A percentile compares a stretch with the other conserved stretches of the same genome.
These are phyloP conservation scores for Citropsis articulata DNA, from an alignment of 345 rosid species.

Conservation along the genomic window DNA sequence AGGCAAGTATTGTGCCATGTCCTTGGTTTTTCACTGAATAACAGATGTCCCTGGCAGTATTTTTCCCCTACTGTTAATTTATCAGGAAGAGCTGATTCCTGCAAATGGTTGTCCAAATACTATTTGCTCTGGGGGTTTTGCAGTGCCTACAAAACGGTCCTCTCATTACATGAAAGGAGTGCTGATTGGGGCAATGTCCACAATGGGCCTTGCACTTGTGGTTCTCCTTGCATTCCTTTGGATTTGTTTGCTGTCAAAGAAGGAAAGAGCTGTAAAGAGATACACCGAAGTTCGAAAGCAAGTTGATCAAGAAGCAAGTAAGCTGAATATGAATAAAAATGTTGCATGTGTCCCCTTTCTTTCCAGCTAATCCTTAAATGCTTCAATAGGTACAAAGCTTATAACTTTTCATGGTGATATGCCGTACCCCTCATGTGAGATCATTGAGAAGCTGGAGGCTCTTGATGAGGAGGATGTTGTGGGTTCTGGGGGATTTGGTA, in stretches of 20 bases:
- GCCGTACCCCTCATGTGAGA: constrained; percentile 84
- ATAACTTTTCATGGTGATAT: constrained; percentile 96
- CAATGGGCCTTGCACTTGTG: constrained; percentile 63
- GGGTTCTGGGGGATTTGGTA: constrained; percentile 98
- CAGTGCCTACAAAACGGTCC: constrained; percentile 70
- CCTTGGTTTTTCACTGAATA: neutral
- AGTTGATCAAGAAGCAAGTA: constrained; percentile 62
- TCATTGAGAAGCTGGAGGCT: constrained; percentile 87
- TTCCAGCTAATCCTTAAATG: constrained; percentile 1
- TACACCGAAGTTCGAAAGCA: constrained; percentile 93
- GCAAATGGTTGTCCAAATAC: neutral
- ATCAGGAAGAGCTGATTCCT: neutral
- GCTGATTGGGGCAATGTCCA: constrained; percentile 78
- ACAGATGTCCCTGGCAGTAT: neutral
- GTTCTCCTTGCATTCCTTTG: constrained; percentile 69
- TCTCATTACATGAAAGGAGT: constrained; percentile 85
- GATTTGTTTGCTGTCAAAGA: constrained; percentile 76
- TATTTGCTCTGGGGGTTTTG: constrained; percentile 9
- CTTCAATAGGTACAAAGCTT: constrained; percentile 61
- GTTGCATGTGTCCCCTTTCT: neutral
- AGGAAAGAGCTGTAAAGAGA: constrained; percentile 82
- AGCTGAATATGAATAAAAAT: constrained; percentile 15
- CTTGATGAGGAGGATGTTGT: constrained; percentile 93
- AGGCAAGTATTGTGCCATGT: constrained; percentile 35
- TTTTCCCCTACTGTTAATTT: neutral